Conservation (phyloP, 2,329 filamentous ascomycete species). For the Dothistroma pini region DNA sequence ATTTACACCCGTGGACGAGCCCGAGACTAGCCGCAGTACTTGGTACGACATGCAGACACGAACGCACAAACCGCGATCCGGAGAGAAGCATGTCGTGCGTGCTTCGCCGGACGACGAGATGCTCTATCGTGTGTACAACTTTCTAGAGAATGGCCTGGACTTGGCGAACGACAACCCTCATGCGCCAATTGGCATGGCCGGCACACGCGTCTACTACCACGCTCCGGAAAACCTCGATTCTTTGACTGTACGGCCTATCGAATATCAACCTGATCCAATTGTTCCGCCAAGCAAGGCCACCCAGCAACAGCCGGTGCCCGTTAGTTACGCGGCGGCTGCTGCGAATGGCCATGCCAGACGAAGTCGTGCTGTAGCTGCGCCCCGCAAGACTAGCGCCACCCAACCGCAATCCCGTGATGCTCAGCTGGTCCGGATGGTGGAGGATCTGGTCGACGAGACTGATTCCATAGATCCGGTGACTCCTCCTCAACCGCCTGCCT, state of each 20-base stretch:
- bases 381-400: conserved; percentile 13
- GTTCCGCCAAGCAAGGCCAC: conserved; percentile 10
- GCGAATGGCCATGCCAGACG: conserved; percentile 23
- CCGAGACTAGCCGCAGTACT: conserved; percentile 44
- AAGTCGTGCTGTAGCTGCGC: conserved; percentile 12
- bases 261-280: conserved; percentile 44
- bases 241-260: conserved; percentile 35
- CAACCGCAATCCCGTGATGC: conserved; percentile 36
- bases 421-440: conserved; percentile 57
- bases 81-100: conserved; percentile 49
- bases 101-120: conserved; percentile 61
- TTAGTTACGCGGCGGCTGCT: conserved; percentile 32
- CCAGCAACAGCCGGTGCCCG: conserved; percentile 23
- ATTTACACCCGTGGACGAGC: conserved; percentile 55
- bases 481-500: conserved; percentile 40
- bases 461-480: conserved; percentile 46
- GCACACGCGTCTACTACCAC: conserved; percentile 28
- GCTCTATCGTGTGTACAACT: conserved; percentile 61
- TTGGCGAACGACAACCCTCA: conserved; percentile 50
- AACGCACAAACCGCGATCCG: conserved; percentile 50
- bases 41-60: conserved; percentile 48
- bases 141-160: conserved; percentile 59
- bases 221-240: conserved; percentile 23
- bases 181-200: conserved; percentile 23
- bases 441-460: conserved; percentile 51